phyloP scores from a whole-genome alignment of 768 basidiomycete species.

The Boletales sp. region DNA sequence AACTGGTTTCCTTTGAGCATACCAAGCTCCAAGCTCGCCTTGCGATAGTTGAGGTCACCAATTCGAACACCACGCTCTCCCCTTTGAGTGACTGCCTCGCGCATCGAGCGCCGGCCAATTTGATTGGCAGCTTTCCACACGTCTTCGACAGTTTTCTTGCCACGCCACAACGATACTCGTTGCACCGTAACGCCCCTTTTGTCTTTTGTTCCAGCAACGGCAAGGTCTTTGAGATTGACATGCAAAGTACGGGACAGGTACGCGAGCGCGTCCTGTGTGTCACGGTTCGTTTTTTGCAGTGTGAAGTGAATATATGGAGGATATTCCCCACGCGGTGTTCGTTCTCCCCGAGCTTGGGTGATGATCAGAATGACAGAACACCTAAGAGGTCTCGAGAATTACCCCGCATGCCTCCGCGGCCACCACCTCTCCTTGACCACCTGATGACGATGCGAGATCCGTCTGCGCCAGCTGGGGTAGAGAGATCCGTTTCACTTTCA shows the following conservation, averaged over 20 bases:
- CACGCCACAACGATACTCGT: conserved; percentile 76
- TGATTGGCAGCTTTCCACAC: conserved; percentile 84
- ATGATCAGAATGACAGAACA: background rate
- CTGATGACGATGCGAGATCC: conserved; percentile 78
- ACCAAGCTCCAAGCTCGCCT: conserved; percentile 81
- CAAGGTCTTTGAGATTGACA: conserved; percentile 73
- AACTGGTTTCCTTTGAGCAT: conserved; percentile 97
- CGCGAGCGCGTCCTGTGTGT: conserved; percentile 90
- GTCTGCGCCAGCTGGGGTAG: conserved; percentile 47
- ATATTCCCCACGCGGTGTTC: conserved; percentile 57
- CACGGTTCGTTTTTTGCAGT: conserved; percentile 94
- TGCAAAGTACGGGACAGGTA: conserved; percentile 78
- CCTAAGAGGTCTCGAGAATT: background rate
- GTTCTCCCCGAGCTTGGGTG: conserved; percentile 33
- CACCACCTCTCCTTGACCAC: conserved; percentile 58
- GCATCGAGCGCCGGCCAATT: conserved; percentile 50
- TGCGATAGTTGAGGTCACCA: conserved; percentile 83
- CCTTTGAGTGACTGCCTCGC: conserved; percentile 61
- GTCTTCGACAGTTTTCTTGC: conserved; percentile 73
- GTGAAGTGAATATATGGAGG: conserved; percentile 95
- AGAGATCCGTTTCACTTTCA: conserved; percentile 73
- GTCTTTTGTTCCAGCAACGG: conserved; percentile 95
- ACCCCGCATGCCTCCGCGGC: conserved; percentile 42
- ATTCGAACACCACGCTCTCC: conserved; percentile 90
- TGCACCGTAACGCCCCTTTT: conserved; percentile 97